phyloP scores from a whole-genome alignment of 495 filamentous ascomycete species.

The Schizothecium vesticola region DNA sequence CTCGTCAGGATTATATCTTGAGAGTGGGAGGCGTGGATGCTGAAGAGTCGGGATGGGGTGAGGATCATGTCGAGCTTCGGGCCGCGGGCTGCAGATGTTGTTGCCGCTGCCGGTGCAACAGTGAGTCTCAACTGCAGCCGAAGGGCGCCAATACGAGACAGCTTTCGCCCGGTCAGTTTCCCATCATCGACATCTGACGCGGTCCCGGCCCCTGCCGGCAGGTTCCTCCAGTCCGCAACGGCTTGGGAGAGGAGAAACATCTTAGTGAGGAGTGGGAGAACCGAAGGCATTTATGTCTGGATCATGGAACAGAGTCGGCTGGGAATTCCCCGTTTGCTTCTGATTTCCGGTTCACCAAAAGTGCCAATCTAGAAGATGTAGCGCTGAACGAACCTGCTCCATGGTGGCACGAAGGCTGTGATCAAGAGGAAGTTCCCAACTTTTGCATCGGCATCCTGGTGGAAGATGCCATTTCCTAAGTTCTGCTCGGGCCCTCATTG shows the following conservation, averaged over 20 bases:
- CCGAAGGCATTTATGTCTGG: not conserved
- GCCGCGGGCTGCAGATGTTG: constrained; percentile 16
- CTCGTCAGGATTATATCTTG: not conserved
- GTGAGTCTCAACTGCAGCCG: constrained; percentile 6
- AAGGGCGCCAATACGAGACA: constrained; percentile 9
- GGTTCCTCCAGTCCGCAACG: not conserved
- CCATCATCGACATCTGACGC: not conserved
- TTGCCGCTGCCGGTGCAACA: constrained; percentile 11
- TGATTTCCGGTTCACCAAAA: too few relatives aligned
- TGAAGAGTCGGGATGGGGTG: not conserved
- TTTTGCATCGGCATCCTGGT: too few relatives aligned
- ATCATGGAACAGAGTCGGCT: not conserved
- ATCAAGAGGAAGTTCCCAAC: too few relatives aligned
- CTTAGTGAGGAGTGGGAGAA: not conserved
- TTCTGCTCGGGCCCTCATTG: not conserved
- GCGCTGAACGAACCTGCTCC: too few relatives aligned
- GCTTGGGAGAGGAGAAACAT: not conserved
- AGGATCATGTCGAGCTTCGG: constrained; percentile 7
- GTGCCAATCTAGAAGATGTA: not conserved
- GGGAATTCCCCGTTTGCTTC: not conserved
- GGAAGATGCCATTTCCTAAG: too few relatives aligned
- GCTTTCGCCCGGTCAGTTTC: not conserved
- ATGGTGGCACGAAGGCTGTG: too few relatives aligned
- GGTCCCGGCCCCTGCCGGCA: not conserved
- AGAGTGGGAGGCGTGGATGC: not conserved